Conservation (phyloP, 768 basidiomycete species). For the Lactarius pseudohatsudake region DNA sequence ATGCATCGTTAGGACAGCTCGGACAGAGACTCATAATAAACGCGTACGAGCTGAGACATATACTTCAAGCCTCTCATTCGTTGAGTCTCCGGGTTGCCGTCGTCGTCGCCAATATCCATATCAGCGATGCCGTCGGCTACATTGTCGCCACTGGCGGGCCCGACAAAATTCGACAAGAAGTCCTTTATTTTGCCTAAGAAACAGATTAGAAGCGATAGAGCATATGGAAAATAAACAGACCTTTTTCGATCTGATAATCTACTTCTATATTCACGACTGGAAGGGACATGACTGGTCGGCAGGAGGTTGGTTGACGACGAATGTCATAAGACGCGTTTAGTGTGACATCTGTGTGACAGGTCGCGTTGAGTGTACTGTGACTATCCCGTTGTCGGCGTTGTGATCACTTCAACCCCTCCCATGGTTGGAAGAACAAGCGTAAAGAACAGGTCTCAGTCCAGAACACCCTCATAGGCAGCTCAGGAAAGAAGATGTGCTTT, state of each 20-base stretch:
- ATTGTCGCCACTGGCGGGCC: constrained; percentile 63
- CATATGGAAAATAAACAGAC: constrained; percentile 37
- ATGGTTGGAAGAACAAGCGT: no score
- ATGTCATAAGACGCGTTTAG: no score
- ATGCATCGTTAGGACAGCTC: constrained; percentile 21
- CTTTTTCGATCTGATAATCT: constrained; percentile 72
- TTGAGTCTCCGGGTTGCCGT: constrained; percentile 35
- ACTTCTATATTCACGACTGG: constrained; percentile 61
- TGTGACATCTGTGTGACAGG: constrained; percentile 7
- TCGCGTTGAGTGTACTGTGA: constrained; percentile 3
- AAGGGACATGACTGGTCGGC: no score
- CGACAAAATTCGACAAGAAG: constrained; percentile 70
- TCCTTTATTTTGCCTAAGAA: constrained; percentile 65
- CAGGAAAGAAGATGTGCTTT: constrained; percentile 32
- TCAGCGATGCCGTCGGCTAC: constrained; percentile 64
- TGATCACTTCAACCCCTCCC: no score
- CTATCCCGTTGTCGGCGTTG: no score
- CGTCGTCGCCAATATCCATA: constrained; percentile 58
- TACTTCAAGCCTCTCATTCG: constrained; percentile 64
- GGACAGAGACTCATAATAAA: constrained; percentile 11
- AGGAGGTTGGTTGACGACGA: no score
- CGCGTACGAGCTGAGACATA: constrained; percentile 75
- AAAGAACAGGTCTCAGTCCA: constrained; percentile 24
- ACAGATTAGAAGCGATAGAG: background rate
- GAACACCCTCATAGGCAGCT: constrained; percentile 31